Evolutionary conservation across 768 basidiomycete genomes (phyloP).

Genomic region (Dioszegia aurantiaca): DNA sequence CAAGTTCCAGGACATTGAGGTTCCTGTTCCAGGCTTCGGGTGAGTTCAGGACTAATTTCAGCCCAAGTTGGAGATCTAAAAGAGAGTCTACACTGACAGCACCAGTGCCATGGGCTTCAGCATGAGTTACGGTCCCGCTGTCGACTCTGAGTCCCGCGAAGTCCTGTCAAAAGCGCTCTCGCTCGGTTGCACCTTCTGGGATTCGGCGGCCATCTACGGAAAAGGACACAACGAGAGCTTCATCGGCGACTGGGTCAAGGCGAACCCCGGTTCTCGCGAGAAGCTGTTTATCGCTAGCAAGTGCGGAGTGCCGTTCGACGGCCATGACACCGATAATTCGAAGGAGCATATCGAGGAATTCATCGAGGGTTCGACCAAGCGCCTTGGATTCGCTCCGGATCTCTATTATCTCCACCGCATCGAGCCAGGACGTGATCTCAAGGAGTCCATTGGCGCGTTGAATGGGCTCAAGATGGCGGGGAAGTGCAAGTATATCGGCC

Average conservation of each 20-base stretch:
- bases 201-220: slow-evolving; percentile 35
- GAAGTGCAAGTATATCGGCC: slow-evolving; percentile 45
- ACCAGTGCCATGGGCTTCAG: slow-evolving; percentile 52
- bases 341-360: slow-evolving; percentile 31
- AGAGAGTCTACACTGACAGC: not conserved
- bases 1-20: slow-evolving; percentile 17
- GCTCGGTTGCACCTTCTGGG: slow-evolving; percentile 43
- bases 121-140: slow-evolving; percentile 12
- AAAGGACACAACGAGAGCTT: slow-evolving; percentile 31
- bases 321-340: slow-evolving; percentile 21
- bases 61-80: no score
- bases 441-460: slow-evolving; percentile 40
- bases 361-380: slow-evolving; percentile 31
- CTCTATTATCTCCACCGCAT: slow-evolving; percentile 47
- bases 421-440: slow-evolving; percentile 34
- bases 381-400: slow-evolving; percentile 35
- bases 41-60: no score
- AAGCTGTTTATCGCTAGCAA: slow-evolving; percentile 39
- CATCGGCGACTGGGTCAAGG: slow-evolving; percentile 58
- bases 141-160: slow-evolving; percentile 16
- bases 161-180: slow-evolving; percentile 29
- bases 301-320: slow-evolving; percentile 34
- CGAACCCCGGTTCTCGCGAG: slow-evolving; percentile 22
- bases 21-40: slow-evolving; percentile 18
- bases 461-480: slow-evolving; percentile 41